Percentiles rank a stretch among this genome's conserved stretches.
These are phyloP conservation scores for Rhytidiadelphus loreus DNA, from an alignment of 225 moss, liverwort and hornwort species.

Conservation along the genomic window DNA sequence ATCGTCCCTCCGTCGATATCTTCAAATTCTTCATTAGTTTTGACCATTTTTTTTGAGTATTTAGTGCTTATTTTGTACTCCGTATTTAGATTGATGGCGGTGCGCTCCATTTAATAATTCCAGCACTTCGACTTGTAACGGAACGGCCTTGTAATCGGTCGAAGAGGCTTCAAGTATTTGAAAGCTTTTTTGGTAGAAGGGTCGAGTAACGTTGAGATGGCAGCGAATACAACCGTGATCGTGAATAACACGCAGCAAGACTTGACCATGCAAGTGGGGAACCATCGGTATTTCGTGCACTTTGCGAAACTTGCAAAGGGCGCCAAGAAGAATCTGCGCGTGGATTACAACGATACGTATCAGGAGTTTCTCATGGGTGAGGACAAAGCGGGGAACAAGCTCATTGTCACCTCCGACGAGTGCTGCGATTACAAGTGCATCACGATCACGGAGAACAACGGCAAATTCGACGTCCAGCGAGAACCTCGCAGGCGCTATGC, in stretches of 20 bases:
- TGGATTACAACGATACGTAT: conserved; percentile 16
- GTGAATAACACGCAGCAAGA: conserved; percentile 16
- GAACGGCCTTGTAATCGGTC: background rate
- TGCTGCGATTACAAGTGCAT: conserved; percentile 25
- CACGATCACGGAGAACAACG: conserved; percentile 10
- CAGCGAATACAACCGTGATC: conserved; percentile 7
- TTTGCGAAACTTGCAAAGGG: conserved; percentile 7
- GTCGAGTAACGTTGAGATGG: background rate
- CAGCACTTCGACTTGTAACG: background rate
- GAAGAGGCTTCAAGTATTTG: background rate
- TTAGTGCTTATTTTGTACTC: background rate
- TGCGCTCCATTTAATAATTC: background rate
- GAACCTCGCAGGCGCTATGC: background rate
- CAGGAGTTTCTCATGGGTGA: conserved; percentile 24
- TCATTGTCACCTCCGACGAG: conserved; percentile 28
- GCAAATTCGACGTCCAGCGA: conserved; percentile 1
- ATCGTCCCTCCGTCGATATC: background rate
- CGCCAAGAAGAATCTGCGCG: background rate
- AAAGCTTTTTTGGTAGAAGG: background rate
- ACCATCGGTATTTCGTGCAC: background rate
- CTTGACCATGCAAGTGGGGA: conserved; percentile 16
- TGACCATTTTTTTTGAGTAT: background rate
- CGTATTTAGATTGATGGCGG: background rate
- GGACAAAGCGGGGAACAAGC: conserved; percentile 5
- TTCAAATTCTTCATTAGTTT: background rate